Evolutionary conservation across 1,139 yeast genomes (phyloP).

Genomic region (Pichia sp.): DNA sequence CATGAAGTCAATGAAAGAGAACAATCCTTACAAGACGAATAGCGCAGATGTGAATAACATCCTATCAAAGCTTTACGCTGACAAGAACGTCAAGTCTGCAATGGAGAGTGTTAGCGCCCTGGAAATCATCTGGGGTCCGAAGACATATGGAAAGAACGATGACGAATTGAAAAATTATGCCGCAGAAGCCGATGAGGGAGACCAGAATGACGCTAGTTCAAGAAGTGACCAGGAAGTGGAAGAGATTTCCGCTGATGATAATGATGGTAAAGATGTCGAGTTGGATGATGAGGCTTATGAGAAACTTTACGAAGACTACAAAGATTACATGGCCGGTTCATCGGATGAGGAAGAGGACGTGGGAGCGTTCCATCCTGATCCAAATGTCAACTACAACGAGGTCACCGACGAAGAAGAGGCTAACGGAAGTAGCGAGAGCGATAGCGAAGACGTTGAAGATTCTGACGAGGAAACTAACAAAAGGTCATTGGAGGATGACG

Average conservation of each 20-base stretch:
- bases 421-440: slow-evolving; percentile 26
- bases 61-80: slow-evolving; percentile 58
- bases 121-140: slow-evolving; percentile 47
- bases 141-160: slow-evolving; percentile 23
- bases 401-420: slow-evolving; percentile 51
- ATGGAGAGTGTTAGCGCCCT: slow-evolving; percentile 50
- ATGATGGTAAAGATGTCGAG: slow-evolving; percentile 12
- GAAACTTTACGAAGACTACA: slow-evolving; percentile 43
- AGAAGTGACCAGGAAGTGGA: slow-evolving; percentile 12
- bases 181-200: slow-evolving; percentile 34
- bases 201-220: background rate
- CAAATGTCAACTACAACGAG: slow-evolving; percentile 52
- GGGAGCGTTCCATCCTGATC: slow-evolving; percentile 31
- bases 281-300: slow-evolving; percentile 13
- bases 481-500: slow-evolving; percentile 34
- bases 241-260: slow-evolving; percentile 24
- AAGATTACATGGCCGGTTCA: slow-evolving; percentile 50
- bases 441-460: slow-evolving; percentile 23
- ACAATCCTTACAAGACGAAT: slow-evolving; percentile 47
- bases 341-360: slow-evolving; percentile 44
- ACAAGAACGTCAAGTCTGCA: slow-evolving; percentile 44
- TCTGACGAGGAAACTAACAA: slow-evolving; percentile 22
- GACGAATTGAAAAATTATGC: slow-evolving; percentile 30
- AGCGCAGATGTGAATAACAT: slow-evolving; percentile 41
- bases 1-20: slow-evolving; percentile 28